Conservation (phyloP, 202 grass and related monocot species). For the Panicum virgatum region DNA sequence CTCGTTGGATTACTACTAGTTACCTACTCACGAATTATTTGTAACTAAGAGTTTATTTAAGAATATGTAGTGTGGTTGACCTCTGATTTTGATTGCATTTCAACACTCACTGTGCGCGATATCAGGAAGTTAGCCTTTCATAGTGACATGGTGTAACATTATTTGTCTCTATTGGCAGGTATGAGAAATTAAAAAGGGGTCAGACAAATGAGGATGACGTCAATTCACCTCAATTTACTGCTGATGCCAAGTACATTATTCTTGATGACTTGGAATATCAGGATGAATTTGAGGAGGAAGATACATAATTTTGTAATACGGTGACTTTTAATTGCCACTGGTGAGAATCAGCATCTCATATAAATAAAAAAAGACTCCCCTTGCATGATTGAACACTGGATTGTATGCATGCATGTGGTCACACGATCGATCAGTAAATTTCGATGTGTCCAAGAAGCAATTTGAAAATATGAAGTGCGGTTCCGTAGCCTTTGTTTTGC, state of each 20-base stretch:
- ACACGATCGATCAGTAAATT: neutral
- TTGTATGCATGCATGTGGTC: neutral
- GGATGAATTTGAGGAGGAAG: constrained; percentile 57
- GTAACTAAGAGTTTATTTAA: constrained; percentile 1
- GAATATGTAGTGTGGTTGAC: neutral
- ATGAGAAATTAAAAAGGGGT: constrained; percentile 85
- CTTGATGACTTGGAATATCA: constrained; percentile 83
- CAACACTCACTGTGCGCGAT: neutral
- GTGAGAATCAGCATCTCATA: constrained; percentile 37
- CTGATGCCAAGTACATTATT: constrained; percentile 86
- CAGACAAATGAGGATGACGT: constrained; percentile 52
- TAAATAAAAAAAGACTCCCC: neutral
- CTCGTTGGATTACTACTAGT: constrained; percentile 10
- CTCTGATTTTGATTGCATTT: neutral
- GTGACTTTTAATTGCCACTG: constrained; percentile 49
- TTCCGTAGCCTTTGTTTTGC: neutral
- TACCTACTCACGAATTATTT: neutral
- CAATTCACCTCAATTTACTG: constrained; percentile 55
- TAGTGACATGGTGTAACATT: constrained; percentile 18
- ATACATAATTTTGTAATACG: constrained; percentile 52
- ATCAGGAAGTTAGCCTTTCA: constrained; percentile 13
- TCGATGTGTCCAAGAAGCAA: neutral
- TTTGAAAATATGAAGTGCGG: neutral
- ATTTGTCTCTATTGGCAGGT: constrained; percentile 58
- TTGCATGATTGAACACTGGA: neutral